A percentile compares a stretch with the other conserved stretches of the same genome.
Conservation (phyloP, 2,329 filamentous ascomycete species). For the Alternaria arbusti region DNA sequence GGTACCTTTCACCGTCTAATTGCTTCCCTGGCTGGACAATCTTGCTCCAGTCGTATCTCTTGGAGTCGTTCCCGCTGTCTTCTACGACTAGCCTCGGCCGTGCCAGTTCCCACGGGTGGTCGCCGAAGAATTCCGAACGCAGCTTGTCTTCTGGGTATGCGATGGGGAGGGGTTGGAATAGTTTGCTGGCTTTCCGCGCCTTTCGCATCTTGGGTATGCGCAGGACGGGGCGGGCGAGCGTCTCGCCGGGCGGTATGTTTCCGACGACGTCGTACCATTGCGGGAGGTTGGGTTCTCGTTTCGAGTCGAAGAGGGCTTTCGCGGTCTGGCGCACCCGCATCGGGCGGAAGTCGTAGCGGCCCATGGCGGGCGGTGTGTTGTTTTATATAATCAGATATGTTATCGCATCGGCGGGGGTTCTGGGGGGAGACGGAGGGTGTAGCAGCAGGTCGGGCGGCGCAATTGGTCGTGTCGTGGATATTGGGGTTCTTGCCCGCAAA, state of each 20-base stretch:
- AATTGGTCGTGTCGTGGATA: conserved; percentile 9
- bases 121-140: conserved; percentile 81
- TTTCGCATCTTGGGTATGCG: conserved; percentile 55
- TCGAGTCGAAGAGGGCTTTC: conserved; percentile 56
- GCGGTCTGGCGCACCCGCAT: conserved; percentile 61
- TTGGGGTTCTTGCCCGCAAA: conserved; percentile 8
- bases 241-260: conserved; percentile 65
- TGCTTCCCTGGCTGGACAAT: conserved; percentile 76
- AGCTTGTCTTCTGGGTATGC: conserved; percentile 83
- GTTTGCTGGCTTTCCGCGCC: conserved; percentile 67
- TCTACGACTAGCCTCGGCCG: conserved; percentile 86
- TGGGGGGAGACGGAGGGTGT: not conserved
- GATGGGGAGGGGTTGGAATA: conserved; percentile 82
- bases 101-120: conserved; percentile 97
- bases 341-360: conserved; percentile 59
- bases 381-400: not conserved
- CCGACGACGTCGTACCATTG: conserved; percentile 65
- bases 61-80: conserved; percentile 80
- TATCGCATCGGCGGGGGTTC: not conserved
- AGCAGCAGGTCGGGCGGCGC: not conserved
- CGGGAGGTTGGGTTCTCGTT: conserved; percentile 51
- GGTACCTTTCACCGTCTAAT: conserved; percentile 82
- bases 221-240: conserved; percentile 61
- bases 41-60: conserved; percentile 79
- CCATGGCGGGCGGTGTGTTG: conserved; percentile 49